Evolutionary conservation across 805 yeast genomes (phyloP).

Genomic region (Suhomyces sp.): DNA sequence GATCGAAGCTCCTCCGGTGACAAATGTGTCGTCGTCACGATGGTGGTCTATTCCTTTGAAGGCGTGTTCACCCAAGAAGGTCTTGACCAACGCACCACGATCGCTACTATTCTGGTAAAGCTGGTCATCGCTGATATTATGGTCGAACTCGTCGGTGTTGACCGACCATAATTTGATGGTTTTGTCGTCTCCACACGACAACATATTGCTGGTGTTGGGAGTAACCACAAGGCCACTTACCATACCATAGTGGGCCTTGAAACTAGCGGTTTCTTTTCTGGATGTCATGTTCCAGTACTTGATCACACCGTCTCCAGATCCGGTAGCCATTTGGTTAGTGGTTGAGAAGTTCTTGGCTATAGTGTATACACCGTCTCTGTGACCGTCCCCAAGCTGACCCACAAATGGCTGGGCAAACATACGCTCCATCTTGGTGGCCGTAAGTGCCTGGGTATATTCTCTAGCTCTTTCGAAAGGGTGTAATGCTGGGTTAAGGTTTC

Average conservation of each 20-base stretch:
- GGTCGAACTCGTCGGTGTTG: conserved; percentile 49
- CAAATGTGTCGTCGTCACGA: conserved; percentile 66
- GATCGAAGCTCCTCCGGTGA: conserved; percentile 87
- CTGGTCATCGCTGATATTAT: conserved; percentile 28
- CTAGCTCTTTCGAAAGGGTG: conserved; percentile 98
- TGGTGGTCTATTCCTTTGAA: conserved; percentile 88
- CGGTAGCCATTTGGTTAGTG: conserved; percentile 78
- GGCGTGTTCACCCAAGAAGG: conserved; percentile 80
- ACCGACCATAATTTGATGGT: conserved; percentile 88
- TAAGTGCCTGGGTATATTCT: conserved; percentile 90
- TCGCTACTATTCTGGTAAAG: conserved; percentile 29
- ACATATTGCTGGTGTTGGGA: conserved; percentile 51
- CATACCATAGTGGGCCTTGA: conserved; percentile 87
- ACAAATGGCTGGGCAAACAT: conserved; percentile 98
- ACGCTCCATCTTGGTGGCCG: conserved; percentile 92
- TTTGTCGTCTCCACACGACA: conserved; percentile 90
- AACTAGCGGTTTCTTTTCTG: conserved; percentile 69
- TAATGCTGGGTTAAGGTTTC: conserved; percentile 88
- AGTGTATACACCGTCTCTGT: conserved; percentile 88
- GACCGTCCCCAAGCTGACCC: conserved; percentile 93
- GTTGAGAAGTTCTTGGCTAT: conserved; percentile 74
- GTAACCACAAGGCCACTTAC: conserved; percentile 80
- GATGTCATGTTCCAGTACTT: conserved; percentile 91
- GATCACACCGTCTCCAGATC: conserved; percentile 92
- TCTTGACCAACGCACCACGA: conserved; percentile 59